These are phyloP conservation scores for Apiospora kogelbergensis DNA, from an alignment of 2,329 filamentous ascomycete genomes.

Conservation along the genomic window DNA sequence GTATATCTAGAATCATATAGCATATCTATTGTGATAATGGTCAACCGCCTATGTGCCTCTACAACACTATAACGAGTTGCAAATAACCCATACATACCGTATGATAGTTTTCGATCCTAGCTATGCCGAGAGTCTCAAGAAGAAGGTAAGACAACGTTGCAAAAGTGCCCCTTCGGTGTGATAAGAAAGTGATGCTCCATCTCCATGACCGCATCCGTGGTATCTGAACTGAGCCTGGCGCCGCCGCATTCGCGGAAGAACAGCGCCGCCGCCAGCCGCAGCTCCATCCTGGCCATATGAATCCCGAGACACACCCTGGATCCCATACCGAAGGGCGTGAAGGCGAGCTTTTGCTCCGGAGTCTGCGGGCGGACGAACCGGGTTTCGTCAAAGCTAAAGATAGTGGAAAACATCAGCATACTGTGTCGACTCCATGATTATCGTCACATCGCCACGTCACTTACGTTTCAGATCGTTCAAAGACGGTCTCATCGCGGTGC, in stretches of 20 bases:
- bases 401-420: neutral
- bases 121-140: too few relatives aligned
- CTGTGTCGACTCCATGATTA: too few relatives aligned
- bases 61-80: too few relatives aligned
- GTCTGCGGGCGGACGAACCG: neutral
- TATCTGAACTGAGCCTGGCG: conserved; percentile 21
- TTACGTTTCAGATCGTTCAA: neutral
- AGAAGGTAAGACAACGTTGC: neutral
- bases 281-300: conserved; percentile 55
- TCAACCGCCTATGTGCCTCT: too few relatives aligned
- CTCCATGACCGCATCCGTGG: conserved; percentile 26
- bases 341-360: neutral
- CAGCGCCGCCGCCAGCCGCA: conserved; percentile 46
- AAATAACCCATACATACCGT: too few relatives aligned
- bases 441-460: too few relatives aligned
- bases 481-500: neutral
- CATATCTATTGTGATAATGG: too few relatives aligned
- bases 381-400: neutral
- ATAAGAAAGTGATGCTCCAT: conserved; percentile 6
- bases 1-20: too few relatives aligned
- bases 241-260: conserved; percentile 44
- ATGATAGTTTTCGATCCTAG: too few relatives aligned
- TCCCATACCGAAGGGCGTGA: neutral
- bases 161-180: neutral
- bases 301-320: conserved; percentile 35